Base-by-base conservation (phyloP, 805 yeast genomes). In the Candida manassasensis region DNA sequence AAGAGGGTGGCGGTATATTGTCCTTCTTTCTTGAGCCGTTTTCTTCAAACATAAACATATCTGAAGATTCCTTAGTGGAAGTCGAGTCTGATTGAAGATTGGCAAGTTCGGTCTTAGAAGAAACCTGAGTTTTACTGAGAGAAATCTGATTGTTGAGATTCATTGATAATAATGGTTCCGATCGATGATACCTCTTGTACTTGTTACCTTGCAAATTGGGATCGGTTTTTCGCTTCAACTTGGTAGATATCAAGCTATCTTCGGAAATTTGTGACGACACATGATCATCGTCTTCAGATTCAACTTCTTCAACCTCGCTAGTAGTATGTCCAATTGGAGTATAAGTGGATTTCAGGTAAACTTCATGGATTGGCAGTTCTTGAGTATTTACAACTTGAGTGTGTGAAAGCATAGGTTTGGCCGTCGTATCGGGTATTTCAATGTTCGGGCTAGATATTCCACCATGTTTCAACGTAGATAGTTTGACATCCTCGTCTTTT, bases 61-160 rank as follows among this genome's bases (percentile, higher is more conserved):
- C 27, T 8, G 27, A 24, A n/a, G 27, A 24, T 6, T 24, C 27
- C 34, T 39, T 17, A 6, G 12, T 19, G 19, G 33, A 26, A 11
- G 33, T 21, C 5, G 38, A 34, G 9, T 29, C 34, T 10, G 37
- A 17, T 2, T 22, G 36, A 11, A 29, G 13, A 10, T 36, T 33
- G 15, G 47, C 52, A 15, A 47, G 37, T 19, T 42, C 56, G 32
- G 38, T 34, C 2, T 48, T 40, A 2, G 50, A 47, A 7, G 42
- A 42, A n/a, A 18, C 6, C 6, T 4, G 6, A 19, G 26, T 12
- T 9, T 12, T 16, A 30, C 21, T 30, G n/a, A n/a, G n/a, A n/a
- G n/a, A n/a, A n/a, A n/a, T n/a, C 8, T 18, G 10, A 18, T 30
- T 30, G 7, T 29, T 15, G 10, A 29, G 4, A 8, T 12, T n/a